phyloP scores from a whole-genome alignment of 2,329 filamentous ascomycete species.

The Myriangium duriaei region DNA sequence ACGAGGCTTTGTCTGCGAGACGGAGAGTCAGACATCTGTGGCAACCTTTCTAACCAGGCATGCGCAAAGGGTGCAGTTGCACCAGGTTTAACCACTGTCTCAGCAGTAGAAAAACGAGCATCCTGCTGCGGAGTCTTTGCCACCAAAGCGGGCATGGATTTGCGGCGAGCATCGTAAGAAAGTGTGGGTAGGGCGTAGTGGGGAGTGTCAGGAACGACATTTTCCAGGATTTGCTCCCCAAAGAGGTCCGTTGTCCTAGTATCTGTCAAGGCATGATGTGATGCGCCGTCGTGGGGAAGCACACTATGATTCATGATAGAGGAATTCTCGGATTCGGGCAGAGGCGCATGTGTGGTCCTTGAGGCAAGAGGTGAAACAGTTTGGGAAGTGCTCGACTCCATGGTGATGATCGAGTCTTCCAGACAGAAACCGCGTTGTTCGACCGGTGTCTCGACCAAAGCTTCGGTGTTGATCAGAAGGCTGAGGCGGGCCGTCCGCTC shows the following conservation, averaged over 20 bases:
- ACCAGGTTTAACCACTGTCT: slow-evolving; percentile 18
- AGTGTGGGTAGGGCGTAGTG: slow-evolving; percentile 22
- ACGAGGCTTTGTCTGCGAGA: slow-evolving; percentile 6
- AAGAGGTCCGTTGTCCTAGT: too few relatives aligned
- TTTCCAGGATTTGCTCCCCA: slow-evolving; percentile 5
- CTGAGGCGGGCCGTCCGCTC: slow-evolving; percentile 4
- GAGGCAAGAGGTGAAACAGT: background rate
- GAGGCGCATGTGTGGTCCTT: background rate
- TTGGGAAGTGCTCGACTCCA: slow-evolving; percentile 5
- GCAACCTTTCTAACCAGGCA: slow-evolving; percentile 11
- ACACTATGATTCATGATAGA: slow-evolving; percentile 4
- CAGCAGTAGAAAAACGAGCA: slow-evolving; percentile 19
- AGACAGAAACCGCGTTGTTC: background rate
- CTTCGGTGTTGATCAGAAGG: slow-evolving; percentile 7
- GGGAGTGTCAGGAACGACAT: slow-evolving; percentile 12
- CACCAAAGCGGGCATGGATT: slow-evolving; percentile 19
- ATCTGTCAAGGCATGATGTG: too few relatives aligned
- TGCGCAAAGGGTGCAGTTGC: slow-evolving; percentile 14
- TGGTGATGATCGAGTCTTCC: slow-evolving; percentile 4
- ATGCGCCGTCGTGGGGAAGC: background rate
- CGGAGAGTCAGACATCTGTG: background rate
- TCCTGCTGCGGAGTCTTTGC: slow-evolving; percentile 13
- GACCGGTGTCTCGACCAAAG: background rate
- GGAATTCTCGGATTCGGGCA: background rate
- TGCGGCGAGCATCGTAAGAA: slow-evolving; percentile 21